Evolutionary conservation across 108 stramenopile genomes (phyloP).

Genomic region (Aurantiochytrium sp.): DNA sequence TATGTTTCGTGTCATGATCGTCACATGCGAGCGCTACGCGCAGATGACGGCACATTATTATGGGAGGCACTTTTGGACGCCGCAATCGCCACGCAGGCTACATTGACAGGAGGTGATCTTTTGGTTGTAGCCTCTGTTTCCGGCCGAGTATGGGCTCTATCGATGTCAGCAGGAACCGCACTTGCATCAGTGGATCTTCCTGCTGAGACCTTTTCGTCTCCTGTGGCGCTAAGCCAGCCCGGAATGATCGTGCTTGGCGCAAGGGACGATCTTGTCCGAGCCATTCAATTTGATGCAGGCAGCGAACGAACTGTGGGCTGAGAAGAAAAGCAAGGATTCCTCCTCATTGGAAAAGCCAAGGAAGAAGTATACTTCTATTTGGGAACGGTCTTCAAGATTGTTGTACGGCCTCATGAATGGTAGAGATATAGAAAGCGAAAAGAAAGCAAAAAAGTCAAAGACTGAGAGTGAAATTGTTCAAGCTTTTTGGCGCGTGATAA

Average conservation of each 20-base stretch:
- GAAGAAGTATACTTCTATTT: no score
- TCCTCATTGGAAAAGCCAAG: no score
- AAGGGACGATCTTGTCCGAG: background rate
- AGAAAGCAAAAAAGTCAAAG: no score
- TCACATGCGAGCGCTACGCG: background rate
- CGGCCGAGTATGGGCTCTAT: background rate
- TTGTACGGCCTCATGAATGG: no score
- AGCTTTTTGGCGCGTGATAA: background rate
- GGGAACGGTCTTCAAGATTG: no score
- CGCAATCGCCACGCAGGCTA: background rate
- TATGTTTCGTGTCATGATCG: background rate
- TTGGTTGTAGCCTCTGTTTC: background rate
- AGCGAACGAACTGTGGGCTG: no score
- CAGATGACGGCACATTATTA: background rate
- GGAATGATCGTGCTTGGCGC: background rate
- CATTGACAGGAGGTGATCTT: background rate
- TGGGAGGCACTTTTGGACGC: background rate
- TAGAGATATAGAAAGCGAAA: no score
- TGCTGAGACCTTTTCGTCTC: background rate
- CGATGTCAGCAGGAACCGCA: background rate
- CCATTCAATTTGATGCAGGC: background rate
- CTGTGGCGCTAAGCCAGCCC: background rate
- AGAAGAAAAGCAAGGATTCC: no score
- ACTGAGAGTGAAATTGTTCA: no score
- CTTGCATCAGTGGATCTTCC: background rate